Evolutionary conservation across 2,329 filamentous ascomycete species (phyloP), one percentile per base, ranked within the genome.

Genomic region (Fusarium anguioides): DNA sequence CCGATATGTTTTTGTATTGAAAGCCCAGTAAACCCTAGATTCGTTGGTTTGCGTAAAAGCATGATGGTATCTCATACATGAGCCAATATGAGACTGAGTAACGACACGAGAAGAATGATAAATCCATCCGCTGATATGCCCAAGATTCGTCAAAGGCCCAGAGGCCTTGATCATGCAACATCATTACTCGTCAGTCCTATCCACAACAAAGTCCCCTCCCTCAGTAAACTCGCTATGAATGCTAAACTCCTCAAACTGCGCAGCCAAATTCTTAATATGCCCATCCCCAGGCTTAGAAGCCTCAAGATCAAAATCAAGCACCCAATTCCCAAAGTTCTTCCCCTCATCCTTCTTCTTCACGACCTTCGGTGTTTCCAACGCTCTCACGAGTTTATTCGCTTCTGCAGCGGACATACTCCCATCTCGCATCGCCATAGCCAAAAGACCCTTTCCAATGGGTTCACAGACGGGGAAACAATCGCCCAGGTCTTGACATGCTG

Each of bases 161-260:
- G 29, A 23, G 35, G 47, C 47, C 24, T 14, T 10, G 35, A 37
- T 24, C 29, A 42, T 55, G 15, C 5, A 36, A 12, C 36, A 2
- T 33, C 27, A 51, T 51, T 40, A 55, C 26, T n/a, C 33, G 15
- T 18, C 11, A 20, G 21, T 15, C 24, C 8, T 35, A 29, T 42
- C 49, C 18, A 63, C 1, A 0, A 64, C 20, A 51, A 63, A 63
- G n/a, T 63, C 60, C 2, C 60, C 60, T 3, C 60, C 60, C 14
- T 63, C 39, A 0, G 60, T 63, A 21, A 63, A 63, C 39, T 63
- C 60, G 27, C 18, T 63, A 36, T 63, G 59, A 23, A 64, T 41
- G 4, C 58, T 64, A 1, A 63, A 29, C 18, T 64, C 59, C 2
- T 63, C 60, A 15, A 63, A 63, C 20, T 64, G 60, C 8, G 60